These are phyloP conservation scores for Achaetomium macrosporum DNA, from an alignment of 2,329 filamentous ascomycete species.

Conservation along the genomic window DNA sequence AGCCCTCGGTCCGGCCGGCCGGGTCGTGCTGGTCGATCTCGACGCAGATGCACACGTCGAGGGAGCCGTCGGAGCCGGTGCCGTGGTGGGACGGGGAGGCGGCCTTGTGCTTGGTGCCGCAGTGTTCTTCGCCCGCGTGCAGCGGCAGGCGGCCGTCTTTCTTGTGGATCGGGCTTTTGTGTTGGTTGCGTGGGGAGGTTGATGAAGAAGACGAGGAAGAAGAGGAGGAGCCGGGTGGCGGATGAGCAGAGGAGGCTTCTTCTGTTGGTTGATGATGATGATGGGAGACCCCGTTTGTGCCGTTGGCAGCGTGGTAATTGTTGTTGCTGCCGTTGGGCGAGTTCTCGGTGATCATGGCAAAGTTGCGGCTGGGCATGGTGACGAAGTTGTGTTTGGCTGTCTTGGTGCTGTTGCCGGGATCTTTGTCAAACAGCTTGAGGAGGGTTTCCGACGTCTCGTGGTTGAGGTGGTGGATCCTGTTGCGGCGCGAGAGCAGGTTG, in stretches of 20 bases:
- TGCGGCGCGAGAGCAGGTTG: slow-evolving; percentile 83
- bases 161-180: slow-evolving; percentile 23
- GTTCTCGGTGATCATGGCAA: slow-evolving; percentile 85
- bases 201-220: not conserved
- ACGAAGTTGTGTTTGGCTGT: slow-evolving; percentile 70
- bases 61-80: slow-evolving; percentile 47
- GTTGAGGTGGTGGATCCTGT: slow-evolving; percentile 70
- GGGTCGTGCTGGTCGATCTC: slow-evolving; percentile 82
- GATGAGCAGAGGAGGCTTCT: not conserved
- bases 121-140: slow-evolving; percentile 68
- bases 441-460: slow-evolving; percentile 82
- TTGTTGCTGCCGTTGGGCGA: slow-evolving; percentile 47
- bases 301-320: not conserved
- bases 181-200: not conserved
- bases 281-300: not conserved
- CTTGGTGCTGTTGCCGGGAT: slow-evolving; percentile 73
- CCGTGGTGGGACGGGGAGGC: slow-evolving; percentile 46
- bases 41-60: slow-evolving; percentile 81
- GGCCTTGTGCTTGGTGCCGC: slow-evolving; percentile 72
- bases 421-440: slow-evolving; percentile 84
- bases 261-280: not conserved
- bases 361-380: slow-evolving; percentile 91
- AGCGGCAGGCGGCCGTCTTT: slow-evolving; percentile 65
- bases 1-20: slow-evolving; percentile 71
- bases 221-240: not conserved